Evolutionary conservation across 306 rosid genomes (phyloP), one percentile per base, ranked within the genome.

Genomic region (Morella rubra): DNA sequence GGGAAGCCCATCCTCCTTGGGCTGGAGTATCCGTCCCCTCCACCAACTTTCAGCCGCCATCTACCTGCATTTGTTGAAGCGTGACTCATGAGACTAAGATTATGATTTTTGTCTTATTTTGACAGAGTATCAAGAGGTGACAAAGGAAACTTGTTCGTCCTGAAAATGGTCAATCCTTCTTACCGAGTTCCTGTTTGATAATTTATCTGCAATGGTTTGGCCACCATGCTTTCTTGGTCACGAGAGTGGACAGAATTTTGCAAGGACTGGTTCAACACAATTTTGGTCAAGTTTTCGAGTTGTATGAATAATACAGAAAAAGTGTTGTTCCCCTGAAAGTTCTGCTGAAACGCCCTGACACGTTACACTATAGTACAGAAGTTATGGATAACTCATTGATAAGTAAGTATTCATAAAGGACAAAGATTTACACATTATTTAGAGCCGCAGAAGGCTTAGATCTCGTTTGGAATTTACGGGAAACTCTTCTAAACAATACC

Each of bases 71-170:
- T 4, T 16, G 2, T 8, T 50, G 13, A 50, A 50, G 4, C 15
- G 54, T 50, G 12, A n/a, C n/a, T 50, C 3, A 50, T 9, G 15
- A 50, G 0, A 56, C 4, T n/a, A 56, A 27, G 44, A 46, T 70
- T 40, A 68, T 41, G 11, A 46, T 70, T n/a, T n/a, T 40, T 52
- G 27, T 24, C 55, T 15, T 69, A 54, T 13, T 16, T 67, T 85
- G 46, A 75, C 97, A 91, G 98, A 85, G 89, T 93, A 55, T 91
- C 98, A 55, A 90, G 97, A 86, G 97, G 96, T 24, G 97, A 93
- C 79, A 88, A 86, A 82, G 98, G 98, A 77, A 93, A 93, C 88
- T 81, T 93, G 86, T 91, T 93, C 86, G 71, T 93, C 81, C 76
- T 90, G 89, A 93, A 89, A 85, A 87, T 91, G 98, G 84, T 90